A percentile compares a stretch with the other conserved stretches of the same genome.
These are phyloP conservation scores for Moelleriella libera DNA, from an alignment of 2,329 filamentous ascomycete species.

Conservation along the genomic window DNA sequence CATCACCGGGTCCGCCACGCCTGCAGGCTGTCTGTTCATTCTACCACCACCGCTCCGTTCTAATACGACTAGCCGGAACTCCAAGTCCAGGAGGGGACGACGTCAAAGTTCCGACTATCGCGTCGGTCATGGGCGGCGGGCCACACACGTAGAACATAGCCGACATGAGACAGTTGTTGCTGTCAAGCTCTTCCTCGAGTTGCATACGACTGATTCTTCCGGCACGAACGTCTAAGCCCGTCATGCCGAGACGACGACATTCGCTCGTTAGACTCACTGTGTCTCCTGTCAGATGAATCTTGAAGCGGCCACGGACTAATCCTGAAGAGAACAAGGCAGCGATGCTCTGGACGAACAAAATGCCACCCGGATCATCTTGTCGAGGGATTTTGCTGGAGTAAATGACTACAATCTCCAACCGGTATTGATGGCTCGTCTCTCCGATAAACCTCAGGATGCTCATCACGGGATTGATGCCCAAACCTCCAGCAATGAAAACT, in stretches of 20 bases:
- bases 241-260: background rate
- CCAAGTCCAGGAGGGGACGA: constrained; percentile 17
- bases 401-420: constrained; percentile 39
- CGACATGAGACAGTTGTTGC: constrained; percentile 17
- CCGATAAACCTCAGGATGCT: constrained; percentile 55
- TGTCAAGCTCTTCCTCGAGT: constrained; percentile 15
- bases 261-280: background rate
- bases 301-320: constrained; percentile 23
- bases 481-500: constrained; percentile 67
- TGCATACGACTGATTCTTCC: constrained; percentile 30
- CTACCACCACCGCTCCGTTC: constrained; percentile 53
- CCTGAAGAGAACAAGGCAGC: constrained; percentile 22
- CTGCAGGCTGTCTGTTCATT: background rate
- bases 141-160: constrained; percentile 55
- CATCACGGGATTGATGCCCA: constrained; percentile 70
- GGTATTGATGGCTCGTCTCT: constrained; percentile 7
- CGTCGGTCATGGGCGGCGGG: constrained; percentile 54
- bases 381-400: constrained; percentile 38
- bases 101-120: constrained; percentile 36
- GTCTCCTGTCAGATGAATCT: constrained; percentile 31
- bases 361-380: constrained; percentile 12
- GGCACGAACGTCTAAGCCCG: constrained; percentile 8
- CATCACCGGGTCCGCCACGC: background rate
- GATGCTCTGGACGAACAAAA: constrained; percentile 31
- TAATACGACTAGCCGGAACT: constrained; percentile 30